These are phyloP conservation scores for Tothia fuscella DNA, from an alignment of 2,329 filamentous ascomycete genomes.

Conservation along the genomic window DNA sequence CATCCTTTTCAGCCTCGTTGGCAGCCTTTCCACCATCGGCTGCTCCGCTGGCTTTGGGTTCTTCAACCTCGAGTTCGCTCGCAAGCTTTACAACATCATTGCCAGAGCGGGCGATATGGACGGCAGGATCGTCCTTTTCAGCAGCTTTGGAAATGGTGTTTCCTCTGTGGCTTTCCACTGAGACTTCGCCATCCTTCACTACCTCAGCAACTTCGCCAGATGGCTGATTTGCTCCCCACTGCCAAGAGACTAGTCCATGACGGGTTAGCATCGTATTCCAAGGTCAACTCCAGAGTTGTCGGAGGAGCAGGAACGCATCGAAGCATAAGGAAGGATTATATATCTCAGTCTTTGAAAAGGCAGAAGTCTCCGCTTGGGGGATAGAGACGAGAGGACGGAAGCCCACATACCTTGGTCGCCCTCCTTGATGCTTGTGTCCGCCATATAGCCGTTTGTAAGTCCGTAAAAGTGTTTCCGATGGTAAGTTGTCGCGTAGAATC, in stretches of 20 bases:
- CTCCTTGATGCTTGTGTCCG: conserved; percentile 36
- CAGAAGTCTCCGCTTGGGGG: too few species aligned
- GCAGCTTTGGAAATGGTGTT: conserved; percentile 55
- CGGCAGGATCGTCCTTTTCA: conserved; percentile 47
- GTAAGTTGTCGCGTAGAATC: neutral
- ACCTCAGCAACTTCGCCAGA: conserved; percentile 45
- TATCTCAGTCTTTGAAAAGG: too few species aligned
- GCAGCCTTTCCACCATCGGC: conserved; percentile 16
- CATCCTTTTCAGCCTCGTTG: conserved; percentile 14
- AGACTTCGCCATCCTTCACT: conserved; percentile 46
- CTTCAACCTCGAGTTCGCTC: conserved; percentile 46
- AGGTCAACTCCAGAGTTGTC: too few species aligned
- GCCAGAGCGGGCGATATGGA: conserved; percentile 45
- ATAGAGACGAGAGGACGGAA: conserved; percentile 12
- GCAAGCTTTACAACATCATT: conserved; percentile 55
- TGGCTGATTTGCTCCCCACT: conserved; percentile 44
- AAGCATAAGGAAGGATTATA: too few species aligned
- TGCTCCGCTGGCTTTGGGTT: conserved; percentile 15
- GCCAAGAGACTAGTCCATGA: conserved; percentile 53
- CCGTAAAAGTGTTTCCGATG: neutral
- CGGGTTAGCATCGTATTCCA: too few species aligned
- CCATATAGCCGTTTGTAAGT: conserved; percentile 22
- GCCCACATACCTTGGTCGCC: conserved; percentile 36
- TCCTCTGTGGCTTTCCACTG: conserved; percentile 48
- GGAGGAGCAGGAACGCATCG: too few species aligned